Percentiles rank a stretch among this genome's conserved stretches.
Conservation (phyloP, 1,139 yeast species). For the Yarrowia galli region DNA sequence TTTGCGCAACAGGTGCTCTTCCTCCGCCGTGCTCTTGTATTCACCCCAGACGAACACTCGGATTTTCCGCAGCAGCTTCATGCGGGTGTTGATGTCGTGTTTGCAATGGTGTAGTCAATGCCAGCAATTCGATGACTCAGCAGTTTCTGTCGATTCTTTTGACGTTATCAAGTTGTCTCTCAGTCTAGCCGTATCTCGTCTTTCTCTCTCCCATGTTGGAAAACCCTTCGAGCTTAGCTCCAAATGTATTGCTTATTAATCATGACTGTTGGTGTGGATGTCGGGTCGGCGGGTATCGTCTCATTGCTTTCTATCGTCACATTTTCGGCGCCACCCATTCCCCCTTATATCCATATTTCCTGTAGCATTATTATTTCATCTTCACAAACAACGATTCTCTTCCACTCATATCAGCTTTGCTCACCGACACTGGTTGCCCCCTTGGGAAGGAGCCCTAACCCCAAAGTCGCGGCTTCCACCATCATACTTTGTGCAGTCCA, state of each 20-base stretch:
- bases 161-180: not conserved
- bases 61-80: not conserved
- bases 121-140: too few relatives aligned
- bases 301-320: too few relatives aligned
- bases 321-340: too few relatives aligned
- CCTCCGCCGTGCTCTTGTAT: constrained; percentile 39
- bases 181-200: not conserved
- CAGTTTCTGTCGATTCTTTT: not conserved
- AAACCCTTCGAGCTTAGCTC: not conserved
- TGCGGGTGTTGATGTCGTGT: not conserved
- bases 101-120: too few relatives aligned
- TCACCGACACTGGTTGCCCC: not conserved
- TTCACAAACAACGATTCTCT: too few relatives aligned
- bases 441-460: constrained; percentile 13
- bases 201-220: not conserved
- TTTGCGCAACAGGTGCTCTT: constrained; percentile 40
- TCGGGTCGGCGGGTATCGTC: too few relatives aligned
- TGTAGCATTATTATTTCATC: too few relatives aligned
- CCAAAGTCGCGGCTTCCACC: constrained; percentile 15
- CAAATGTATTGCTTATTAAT: constrained; percentile 4
- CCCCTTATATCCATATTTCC: too few relatives aligned
- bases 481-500: constrained; percentile 1
- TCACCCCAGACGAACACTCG: constrained; percentile 36
- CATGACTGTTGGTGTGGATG: not conserved
- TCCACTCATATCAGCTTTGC: not conserved